These are phyloP conservation scores for Trebouxia sp. DNA, from an alignment of 139 green algal genomes.

Conservation along the genomic window DNA sequence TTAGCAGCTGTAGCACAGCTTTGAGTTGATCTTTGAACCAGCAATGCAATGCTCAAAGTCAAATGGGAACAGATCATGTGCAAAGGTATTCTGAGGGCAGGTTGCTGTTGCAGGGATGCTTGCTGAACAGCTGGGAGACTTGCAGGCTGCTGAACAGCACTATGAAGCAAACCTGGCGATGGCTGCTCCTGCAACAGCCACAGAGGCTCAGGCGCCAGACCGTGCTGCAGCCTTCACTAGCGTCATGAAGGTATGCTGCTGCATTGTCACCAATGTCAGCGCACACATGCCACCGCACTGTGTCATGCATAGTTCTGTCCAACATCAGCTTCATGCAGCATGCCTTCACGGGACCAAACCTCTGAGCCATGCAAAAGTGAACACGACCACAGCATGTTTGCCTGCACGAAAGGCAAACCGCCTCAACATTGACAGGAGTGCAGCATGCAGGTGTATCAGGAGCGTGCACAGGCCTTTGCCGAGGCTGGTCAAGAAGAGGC, in stretches of 20 bases:
- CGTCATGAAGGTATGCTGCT: slow-evolving; percentile 13
- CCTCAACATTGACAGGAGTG: no score
- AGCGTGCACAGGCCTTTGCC: neutral
- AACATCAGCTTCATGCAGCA: no score
- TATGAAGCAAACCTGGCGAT: slow-evolving; percentile 15
- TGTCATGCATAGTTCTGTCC: no score
- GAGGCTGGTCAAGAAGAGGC: neutral
- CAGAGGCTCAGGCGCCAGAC: neutral
- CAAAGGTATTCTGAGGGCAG: neutral
- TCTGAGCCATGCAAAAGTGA: no score
- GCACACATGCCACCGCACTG: no score
- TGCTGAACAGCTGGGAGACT: slow-evolving; percentile 15
- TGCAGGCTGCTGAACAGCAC: slow-evolving; percentile 1
- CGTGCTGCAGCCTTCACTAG: neutral
- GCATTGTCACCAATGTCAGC: neutral
- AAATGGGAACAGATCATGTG: no score
- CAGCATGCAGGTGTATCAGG: neutral
- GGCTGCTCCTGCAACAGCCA: neutral
- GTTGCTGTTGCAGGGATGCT: slow-evolving; percentile 17
- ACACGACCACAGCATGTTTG: no score
- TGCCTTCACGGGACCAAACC: no score
- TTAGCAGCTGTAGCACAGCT: neutral
- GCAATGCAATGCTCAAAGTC: no score
- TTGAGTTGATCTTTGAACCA: no score
- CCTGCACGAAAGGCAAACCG: no score